Evolutionary conservation across 1,139 yeast genomes (phyloP), one percentile per base, ranked within the genome.

Genomic region (Geotrichum citri-aurantii): DNA sequence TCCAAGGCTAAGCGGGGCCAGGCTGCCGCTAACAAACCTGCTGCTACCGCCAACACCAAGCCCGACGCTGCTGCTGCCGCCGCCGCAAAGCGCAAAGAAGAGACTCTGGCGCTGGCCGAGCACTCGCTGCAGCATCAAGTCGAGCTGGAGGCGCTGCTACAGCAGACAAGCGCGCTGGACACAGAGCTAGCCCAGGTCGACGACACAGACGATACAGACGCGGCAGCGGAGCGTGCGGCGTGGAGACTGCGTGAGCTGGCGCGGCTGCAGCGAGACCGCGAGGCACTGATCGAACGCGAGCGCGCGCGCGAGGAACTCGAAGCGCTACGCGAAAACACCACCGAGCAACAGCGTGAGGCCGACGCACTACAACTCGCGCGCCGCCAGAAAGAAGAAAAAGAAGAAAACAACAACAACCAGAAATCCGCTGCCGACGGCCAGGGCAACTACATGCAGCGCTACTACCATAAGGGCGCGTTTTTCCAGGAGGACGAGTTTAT

Each of bases 181-280:
- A 70, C 68, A 23, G 72, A 65, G 19, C 63, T 68, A 17, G 73
- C 69, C 7, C 75, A 73, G 0, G 71, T 81, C 1, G 84, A 81
- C 63, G 86, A 82, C 63, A 80, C 84, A 0, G 86, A 82, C 65
- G 83, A 79, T 44, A 48, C 79, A 14, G 82, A 81, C 61, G 82
- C 84, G 0, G 79, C 73, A 50, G 68, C 65, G 1, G 86, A 82
- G 65, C 68, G 67, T 47, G 71, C 68, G 4, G 77, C 73, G 7
- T 82, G 86, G 86, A 73, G 74, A 58, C 58, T 65, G 29, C 74
- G 86, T 7, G 81, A 80, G 60, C 64, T 67, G 48, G 64, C 64
- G 17, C 70, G 86, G 47, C 66, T 75, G 55, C 65, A 71, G 55
- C 74, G 85, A n/a, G 84, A 81, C 55, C 68, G 78, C 27, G 72